Conservation (phyloP, 164 flowering plant species). For the Piper longum region DNA sequence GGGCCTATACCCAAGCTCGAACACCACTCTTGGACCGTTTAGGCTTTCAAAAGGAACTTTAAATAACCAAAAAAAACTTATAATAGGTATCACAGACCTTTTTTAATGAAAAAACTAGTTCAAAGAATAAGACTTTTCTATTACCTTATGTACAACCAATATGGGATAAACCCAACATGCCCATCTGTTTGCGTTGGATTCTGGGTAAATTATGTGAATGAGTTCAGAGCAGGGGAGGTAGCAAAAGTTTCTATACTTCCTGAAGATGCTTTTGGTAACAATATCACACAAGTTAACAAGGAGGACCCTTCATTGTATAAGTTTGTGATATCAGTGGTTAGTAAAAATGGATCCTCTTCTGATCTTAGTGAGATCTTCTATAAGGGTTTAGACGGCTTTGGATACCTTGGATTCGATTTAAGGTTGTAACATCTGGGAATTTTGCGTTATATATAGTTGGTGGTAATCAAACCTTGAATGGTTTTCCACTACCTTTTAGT, state of each 20-base stretch:
- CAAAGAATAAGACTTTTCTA: too few relatives aligned
- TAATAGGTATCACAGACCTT: too few relatives aligned
- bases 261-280: constrained; percentile 89
- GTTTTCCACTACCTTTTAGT: constrained; percentile 59
- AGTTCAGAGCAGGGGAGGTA: constrained; percentile 56
- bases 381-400: constrained; percentile 48
- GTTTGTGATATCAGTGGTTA: constrained; percentile 27
- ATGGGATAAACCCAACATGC: too few relatives aligned
- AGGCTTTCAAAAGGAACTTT: too few relatives aligned
- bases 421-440: constrained; percentile 39
- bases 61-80: too few relatives aligned
- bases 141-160: too few relatives aligned
- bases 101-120: too few relatives aligned
- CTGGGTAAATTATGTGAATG: constrained; percentile 48
- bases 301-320: constrained; percentile 17
- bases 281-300: constrained; percentile 27
- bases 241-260: constrained; percentile 53
- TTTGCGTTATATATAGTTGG: constrained; percentile 34
- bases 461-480: constrained; percentile 44
- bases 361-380: constrained; percentile 23
- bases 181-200: constrained; percentile 52
- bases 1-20: too few relatives aligned
- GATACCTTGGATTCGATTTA: constrained; percentile 43
- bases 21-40: too few relatives aligned
- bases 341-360: constrained; percentile 40